Percentiles rank a stretch among this genome's conserved stretches.
Evolutionary conservation across 2,329 filamentous ascomycete species (phyloP).

Genomic region (Curvularia spicifera): DNA sequence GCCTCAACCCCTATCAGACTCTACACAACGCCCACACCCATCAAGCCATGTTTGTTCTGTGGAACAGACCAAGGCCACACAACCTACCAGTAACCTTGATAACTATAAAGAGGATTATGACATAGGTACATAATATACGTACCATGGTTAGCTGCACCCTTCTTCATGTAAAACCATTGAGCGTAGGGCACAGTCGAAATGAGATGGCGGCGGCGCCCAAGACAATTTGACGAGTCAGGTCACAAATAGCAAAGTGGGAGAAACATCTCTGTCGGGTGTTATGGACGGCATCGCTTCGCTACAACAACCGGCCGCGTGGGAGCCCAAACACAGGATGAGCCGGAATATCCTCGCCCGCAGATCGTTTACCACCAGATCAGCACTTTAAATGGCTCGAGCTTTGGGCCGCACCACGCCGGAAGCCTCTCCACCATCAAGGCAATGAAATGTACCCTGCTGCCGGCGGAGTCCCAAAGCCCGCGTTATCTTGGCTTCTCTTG

Average conservation of each 20-base stretch:
- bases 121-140: constrained; percentile 18
- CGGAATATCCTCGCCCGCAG: constrained; percentile 21
- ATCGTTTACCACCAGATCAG: constrained; percentile 26
- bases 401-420: constrained; percentile 37
- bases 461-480: constrained; percentile 38
- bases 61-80: constrained; percentile 18
- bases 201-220: constrained; percentile 5
- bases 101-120: constrained; percentile 14
- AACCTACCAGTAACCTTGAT: constrained; percentile 21
- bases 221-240: constrained; percentile 4
- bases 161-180: constrained; percentile 11
- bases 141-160: constrained; percentile 24
- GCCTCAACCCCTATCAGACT: constrained; percentile 25
- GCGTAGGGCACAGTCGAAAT: constrained; percentile 21
- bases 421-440: constrained; percentile 24
- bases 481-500: constrained; percentile 45
- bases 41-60: constrained; percentile 17
- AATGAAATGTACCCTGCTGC: constrained; percentile 35
- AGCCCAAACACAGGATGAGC: constrained; percentile 24
- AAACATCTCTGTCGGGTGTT: neutral
- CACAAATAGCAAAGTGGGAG: constrained; percentile 1
- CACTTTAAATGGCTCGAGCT: constrained; percentile 22
- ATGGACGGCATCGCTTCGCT: constrained; percentile 14
- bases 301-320: constrained; percentile 18
- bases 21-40: constrained; percentile 4